Evolutionary conservation across 768 basidiomycete species (phyloP).

Genomic region (Boletus sp.): DNA sequence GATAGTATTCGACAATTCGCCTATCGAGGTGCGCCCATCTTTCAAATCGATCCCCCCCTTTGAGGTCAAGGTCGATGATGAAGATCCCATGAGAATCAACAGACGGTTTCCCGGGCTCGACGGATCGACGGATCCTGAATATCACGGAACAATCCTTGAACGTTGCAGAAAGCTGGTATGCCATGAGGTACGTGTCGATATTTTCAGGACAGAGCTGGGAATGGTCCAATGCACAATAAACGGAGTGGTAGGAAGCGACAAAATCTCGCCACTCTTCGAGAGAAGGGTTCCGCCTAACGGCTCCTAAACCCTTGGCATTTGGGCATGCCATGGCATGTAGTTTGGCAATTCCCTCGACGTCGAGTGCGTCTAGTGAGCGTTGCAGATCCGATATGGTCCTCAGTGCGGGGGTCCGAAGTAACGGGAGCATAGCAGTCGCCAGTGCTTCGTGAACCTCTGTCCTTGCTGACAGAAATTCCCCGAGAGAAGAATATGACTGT

Average conservation of each 20-base stretch:
- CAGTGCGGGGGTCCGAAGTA: constrained; percentile 52
- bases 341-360: constrained; percentile 76
- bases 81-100: constrained; percentile 43
- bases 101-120: constrained; percentile 25
- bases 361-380: constrained; percentile 73
- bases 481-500: constrained; percentile 10
- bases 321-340: constrained; percentile 31
- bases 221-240: constrained; percentile 36
- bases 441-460: constrained; percentile 49
- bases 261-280: constrained; percentile 68
- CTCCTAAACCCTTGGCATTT: constrained; percentile 24
- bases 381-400: constrained; percentile 59
- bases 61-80: constrained; percentile 86
- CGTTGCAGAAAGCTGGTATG: constrained; percentile 84
- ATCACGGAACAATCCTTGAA: constrained; percentile 96
- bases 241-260: constrained; percentile 48
- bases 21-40: constrained; percentile 76
- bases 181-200: constrained; percentile 63
- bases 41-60: constrained; percentile 59
- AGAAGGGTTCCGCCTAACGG: constrained; percentile 47
- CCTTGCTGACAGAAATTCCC: constrained; percentile 14
- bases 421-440: constrained; percentile 44
- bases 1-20: constrained; percentile 56
- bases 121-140: constrained; percentile 31
- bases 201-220: constrained; percentile 39